These are phyloP conservation scores for Eragrostis curvula DNA, from an alignment of 176 grass and related monocot species.

Conservation along the genomic window DNA sequence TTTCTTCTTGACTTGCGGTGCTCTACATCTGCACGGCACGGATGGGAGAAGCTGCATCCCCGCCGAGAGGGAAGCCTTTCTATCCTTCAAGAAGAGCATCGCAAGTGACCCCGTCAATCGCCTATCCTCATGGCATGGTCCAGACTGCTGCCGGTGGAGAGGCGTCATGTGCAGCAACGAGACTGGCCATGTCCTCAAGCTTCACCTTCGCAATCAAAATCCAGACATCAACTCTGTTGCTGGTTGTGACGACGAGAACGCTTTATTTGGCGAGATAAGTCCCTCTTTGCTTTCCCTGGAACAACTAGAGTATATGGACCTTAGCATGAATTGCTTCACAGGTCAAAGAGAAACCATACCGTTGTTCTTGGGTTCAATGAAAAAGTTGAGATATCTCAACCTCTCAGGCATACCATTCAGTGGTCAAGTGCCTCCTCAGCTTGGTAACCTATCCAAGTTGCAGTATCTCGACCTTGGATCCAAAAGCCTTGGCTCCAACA, in stretches of 20 bases:
- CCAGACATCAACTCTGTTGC: not conserved
- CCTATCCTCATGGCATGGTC: slow-evolving; percentile 34
- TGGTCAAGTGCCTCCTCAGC: slow-evolving; percentile 37
- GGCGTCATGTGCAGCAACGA: slow-evolving; percentile 44
- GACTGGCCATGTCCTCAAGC: slow-evolving; percentile 32
- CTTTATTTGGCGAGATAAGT: slow-evolving; percentile 35
- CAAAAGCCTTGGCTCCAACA: not conserved
- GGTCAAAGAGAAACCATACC: slow-evolving; percentile 11
- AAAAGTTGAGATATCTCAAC: slow-evolving; percentile 31
- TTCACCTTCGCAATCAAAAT: slow-evolving; percentile 24
- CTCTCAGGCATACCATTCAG: slow-evolving; percentile 15
- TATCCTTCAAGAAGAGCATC: slow-evolving; percentile 43
- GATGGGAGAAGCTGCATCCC: slow-evolving; percentile 12
- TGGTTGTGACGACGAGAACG: not conserved
- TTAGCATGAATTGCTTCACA: slow-evolving; percentile 43
- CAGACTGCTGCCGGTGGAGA: slow-evolving; percentile 44
- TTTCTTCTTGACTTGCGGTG: not conserved
- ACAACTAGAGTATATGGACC: slow-evolving; percentile 41
- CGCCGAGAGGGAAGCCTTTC: slow-evolving; percentile 33
- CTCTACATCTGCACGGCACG: not conserved
- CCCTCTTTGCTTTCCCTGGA: slow-evolving; percentile 33
- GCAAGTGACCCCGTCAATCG: not conserved
- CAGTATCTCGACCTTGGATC: slow-evolving; percentile 21
- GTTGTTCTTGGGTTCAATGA: slow-evolving; percentile 20
- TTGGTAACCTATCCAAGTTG: slow-evolving; percentile 46